Evolutionary conservation across 2,329 filamentous ascomycete genomes (phyloP).

Genomic region (Alternaria conjuncta): DNA sequence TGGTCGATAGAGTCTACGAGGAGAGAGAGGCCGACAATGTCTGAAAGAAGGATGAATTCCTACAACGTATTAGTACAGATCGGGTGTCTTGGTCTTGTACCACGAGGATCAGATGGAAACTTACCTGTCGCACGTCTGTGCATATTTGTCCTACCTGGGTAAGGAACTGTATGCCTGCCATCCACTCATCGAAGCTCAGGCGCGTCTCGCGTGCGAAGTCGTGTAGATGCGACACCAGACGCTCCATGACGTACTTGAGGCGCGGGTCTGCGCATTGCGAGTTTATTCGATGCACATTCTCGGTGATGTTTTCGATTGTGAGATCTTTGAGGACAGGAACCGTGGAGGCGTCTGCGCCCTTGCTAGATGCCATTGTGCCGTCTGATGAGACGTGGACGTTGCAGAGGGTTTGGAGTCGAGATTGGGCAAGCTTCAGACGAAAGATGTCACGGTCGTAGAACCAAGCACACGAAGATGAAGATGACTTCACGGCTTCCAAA

Average conservation of each 20-base stretch:
- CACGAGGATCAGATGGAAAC: background rate
- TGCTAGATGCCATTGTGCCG: conserved; percentile 1
- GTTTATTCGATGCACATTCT: conserved; percentile 77
- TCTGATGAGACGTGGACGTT: background rate
- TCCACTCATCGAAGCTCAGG: conserved; percentile 79
- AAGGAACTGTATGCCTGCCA: conserved; percentile 73
- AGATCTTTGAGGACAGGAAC: conserved; percentile 62
- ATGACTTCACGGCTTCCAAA: background rate
- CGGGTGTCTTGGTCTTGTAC: background rate
- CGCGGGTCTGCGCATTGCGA: conserved; percentile 70
- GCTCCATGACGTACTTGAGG: conserved; percentile 73
- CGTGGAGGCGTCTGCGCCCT: conserved; percentile 3
- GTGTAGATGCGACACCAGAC: conserved; percentile 78
- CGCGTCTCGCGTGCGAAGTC: conserved; percentile 82
- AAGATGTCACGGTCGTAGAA: background rate
- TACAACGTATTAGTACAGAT: conserved; percentile 31
- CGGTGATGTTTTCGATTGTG: conserved; percentile 80
- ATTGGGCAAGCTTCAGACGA: background rate
- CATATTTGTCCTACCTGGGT: conserved; percentile 76
- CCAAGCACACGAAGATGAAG: background rate
- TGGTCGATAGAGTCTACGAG: conserved; percentile 85
- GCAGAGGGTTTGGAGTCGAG: background rate
- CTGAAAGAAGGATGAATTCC: conserved; percentile 84
- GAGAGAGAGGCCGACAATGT: conserved; percentile 78
- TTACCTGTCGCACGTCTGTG: conserved; percentile 73